A percentile compares a stretch with the other conserved stretches of the same genome.
These are phyloP conservation scores for Fusarium graminum DNA, from an alignment of 2,329 filamentous ascomycete genomes.

Conservation along the genomic window DNA sequence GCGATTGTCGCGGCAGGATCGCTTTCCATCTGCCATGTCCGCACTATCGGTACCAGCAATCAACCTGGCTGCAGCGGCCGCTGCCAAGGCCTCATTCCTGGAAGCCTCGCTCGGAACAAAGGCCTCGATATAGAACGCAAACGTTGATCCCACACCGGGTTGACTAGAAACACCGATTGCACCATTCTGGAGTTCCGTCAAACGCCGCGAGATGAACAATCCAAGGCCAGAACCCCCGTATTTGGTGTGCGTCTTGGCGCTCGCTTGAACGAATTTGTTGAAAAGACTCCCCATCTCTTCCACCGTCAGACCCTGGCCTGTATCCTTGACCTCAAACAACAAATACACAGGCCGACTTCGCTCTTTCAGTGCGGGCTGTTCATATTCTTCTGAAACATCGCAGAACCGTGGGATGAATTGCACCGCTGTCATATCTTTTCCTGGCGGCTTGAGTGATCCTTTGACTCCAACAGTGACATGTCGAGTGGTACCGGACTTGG, in stretches of 20 bases:
- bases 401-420: constrained; percentile 72
- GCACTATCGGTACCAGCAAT: constrained; percentile 45
- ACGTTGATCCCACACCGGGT: constrained; percentile 77
- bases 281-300: constrained; percentile 82
- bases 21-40: constrained; percentile 37
- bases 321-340: constrained; percentile 81
- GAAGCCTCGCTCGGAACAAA: constrained; percentile 58
- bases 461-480: constrained; percentile 65
- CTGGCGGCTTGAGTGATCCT: constrained; percentile 57
- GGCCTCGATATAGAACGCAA: constrained; percentile 80
- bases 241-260: constrained; percentile 79
- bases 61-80: constrained; percentile 52
- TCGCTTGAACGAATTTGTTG: constrained; percentile 83
- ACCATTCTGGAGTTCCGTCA: constrained; percentile 85
- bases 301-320: constrained; percentile 77
- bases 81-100: constrained; percentile 57
- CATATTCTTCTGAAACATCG: constrained; percentile 57
- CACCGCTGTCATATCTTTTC: constrained; percentile 61
- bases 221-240: constrained; percentile 85
- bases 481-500: constrained; percentile 70
- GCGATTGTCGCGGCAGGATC: constrained; percentile 40
- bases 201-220: constrained; percentile 80
- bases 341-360: constrained; percentile 70
- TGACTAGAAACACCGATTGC: constrained; percentile 81
- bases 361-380: constrained; percentile 51